A percentile compares a stretch with the other conserved stretches of the same genome.
Evolutionary conservation across 1,284 basidiomycete genomes (phyloP).

Genomic region (Gymnopus androsaceus): DNA sequence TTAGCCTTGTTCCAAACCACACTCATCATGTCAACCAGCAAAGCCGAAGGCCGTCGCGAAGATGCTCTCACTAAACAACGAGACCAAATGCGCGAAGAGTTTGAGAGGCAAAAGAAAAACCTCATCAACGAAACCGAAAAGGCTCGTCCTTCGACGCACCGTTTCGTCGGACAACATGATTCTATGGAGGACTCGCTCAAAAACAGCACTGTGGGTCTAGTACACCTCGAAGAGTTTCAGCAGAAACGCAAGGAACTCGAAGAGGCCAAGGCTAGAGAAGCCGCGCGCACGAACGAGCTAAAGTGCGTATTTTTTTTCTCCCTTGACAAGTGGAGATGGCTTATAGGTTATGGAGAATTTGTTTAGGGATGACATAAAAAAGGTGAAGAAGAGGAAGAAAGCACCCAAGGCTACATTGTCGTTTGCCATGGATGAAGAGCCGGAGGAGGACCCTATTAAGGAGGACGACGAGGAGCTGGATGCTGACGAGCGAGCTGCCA

Average conservation of each 20-base stretch:
- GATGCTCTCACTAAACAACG: slow-evolving; percentile 81
- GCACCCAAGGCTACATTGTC: slow-evolving; percentile 81
- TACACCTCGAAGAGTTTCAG: slow-evolving; percentile 91
- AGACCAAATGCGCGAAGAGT: slow-evolving; percentile 82
- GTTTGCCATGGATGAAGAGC: slow-evolving; percentile 82
- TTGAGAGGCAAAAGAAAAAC: slow-evolving; percentile 84
- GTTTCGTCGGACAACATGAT: slow-evolving; percentile 94
- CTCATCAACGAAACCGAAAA: slow-evolving; percentile 85
- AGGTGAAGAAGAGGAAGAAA: slow-evolving; percentile 90
- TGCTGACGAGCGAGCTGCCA: slow-evolving; percentile 49
- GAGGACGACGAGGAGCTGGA: slow-evolving; percentile 35
- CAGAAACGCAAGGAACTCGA: slow-evolving; percentile 87
- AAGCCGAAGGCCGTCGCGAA: slow-evolving; percentile 75
- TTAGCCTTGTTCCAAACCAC: neutral
- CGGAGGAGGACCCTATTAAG: slow-evolving; percentile 35
- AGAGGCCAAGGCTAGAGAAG: slow-evolving; percentile 89
- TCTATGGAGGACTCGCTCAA: slow-evolving; percentile 95
- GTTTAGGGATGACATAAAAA: slow-evolving; percentile 86
- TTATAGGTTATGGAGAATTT: slow-evolving; percentile 77
- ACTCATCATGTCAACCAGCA: slow-evolving; percentile 44
- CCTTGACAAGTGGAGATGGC: slow-evolving; percentile 43
- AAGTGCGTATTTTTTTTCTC: slow-evolving; percentile 64
- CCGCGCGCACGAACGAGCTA: slow-evolving; percentile 78
- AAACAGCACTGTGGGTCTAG: slow-evolving; percentile 91
- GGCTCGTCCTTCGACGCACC: slow-evolving; percentile 77